These are phyloP conservation scores for Penicillium mononematosum DNA, from an alignment of 495 filamentous ascomycete species.

Conservation along the genomic window DNA sequence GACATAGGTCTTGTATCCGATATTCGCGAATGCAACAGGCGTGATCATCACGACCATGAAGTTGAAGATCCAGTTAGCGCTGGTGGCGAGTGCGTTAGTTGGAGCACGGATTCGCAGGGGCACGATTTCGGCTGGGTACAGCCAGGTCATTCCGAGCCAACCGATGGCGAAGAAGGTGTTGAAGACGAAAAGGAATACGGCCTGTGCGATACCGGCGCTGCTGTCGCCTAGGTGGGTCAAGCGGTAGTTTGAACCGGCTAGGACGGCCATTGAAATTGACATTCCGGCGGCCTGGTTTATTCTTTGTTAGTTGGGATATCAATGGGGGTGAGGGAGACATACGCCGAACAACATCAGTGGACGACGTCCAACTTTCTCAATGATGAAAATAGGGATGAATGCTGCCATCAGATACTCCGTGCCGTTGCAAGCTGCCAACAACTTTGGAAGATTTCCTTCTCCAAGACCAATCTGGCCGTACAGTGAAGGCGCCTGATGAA, in stretches of 20 bases:
- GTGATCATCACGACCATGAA: conserved; percentile 64
- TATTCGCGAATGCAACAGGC: conserved; percentile 58
- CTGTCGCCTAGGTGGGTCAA: conserved; percentile 30
- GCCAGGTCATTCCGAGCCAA: conserved; percentile 70
- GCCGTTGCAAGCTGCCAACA: conserved; percentile 56
- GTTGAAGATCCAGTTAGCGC: conserved; percentile 57
- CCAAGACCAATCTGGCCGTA: conserved; percentile 49
- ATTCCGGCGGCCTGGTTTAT: conserved; percentile 49
- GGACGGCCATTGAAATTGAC: conserved; percentile 60
- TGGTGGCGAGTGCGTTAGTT: conserved; percentile 24
- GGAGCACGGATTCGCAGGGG: conserved; percentile 28
- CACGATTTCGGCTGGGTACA: conserved; percentile 68
- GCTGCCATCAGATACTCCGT: conserved; percentile 71
- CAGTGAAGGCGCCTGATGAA: conserved; percentile 29
- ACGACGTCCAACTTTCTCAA: conserved; percentile 62
- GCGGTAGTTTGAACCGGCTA: conserved; percentile 46
- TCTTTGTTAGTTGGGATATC: neutral
- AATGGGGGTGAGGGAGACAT: neutral
- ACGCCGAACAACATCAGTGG: conserved; percentile 66
- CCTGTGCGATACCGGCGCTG: conserved; percentile 44
- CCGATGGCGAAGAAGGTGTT: conserved; percentile 70
- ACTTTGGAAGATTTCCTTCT: conserved; percentile 27
- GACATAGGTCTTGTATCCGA: conserved; percentile 66
- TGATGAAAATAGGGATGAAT: conserved; percentile 62
- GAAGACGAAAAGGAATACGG: conserved; percentile 56